Conservation (phyloP, 805 yeast species). For the Ogataea glucozyma region DNA sequence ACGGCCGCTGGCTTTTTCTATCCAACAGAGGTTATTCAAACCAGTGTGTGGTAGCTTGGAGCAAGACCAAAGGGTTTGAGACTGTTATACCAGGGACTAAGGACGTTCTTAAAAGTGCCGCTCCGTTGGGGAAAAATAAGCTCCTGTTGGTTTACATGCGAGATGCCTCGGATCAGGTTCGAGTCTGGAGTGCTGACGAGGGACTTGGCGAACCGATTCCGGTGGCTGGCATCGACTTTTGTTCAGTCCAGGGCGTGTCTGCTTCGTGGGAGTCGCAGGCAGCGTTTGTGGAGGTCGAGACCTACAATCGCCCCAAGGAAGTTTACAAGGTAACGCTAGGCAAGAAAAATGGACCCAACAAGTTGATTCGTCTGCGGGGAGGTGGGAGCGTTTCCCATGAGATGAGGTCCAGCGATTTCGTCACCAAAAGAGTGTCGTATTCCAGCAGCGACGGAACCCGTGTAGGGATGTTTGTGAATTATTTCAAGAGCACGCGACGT, state of each 20-base stretch:
- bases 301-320: constrained; percentile 3
- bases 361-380: neutral
- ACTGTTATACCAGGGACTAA: constrained; percentile 1
- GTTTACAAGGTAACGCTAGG: constrained; percentile 1
- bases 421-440: constrained; percentile 4
- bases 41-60: constrained; percentile 9
- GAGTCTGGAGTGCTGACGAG: constrained; percentile 7
- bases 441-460: constrained; percentile 7
- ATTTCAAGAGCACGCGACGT: constrained; percentile 1
- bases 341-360: no score
- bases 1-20: constrained; percentile 8
- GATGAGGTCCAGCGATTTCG: constrained; percentile 9
- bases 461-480: constrained; percentile 11
- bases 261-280: neutral
- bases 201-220: neutral
- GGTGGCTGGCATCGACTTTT: neutral
- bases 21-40: constrained; percentile 4
- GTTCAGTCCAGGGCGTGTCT: constrained; percentile 5
- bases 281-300: constrained; percentile 10
- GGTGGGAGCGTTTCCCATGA: no score
- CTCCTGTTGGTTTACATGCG: constrained; percentile 12
- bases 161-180: constrained; percentile 6
- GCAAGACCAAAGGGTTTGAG: constrained; percentile 2
- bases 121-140: constrained; percentile 1
- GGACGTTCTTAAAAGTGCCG: constrained; percentile 5